Percentiles rank a stretch among this genome's conserved stretches.
These are phyloP conservation scores for Peribolospora kevripleyi DNA, from an alignment of 768 basidiomycete genomes.

Conservation along the genomic window DNA sequence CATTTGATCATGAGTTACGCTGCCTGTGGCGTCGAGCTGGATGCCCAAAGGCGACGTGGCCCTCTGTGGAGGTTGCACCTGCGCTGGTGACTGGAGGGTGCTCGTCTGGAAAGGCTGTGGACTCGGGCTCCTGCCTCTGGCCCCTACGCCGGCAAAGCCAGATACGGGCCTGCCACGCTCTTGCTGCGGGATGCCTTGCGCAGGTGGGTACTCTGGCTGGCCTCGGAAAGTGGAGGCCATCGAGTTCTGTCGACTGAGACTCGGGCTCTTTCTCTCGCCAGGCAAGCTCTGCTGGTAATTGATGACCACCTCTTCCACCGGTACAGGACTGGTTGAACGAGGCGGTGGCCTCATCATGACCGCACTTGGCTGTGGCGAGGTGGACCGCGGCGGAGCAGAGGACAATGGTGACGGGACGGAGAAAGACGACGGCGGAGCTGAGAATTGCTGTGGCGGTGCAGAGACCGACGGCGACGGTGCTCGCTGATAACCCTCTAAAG, in stretches of 20 bases:
- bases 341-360: slow-evolving; percentile 12
- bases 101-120: slow-evolving; percentile 2
- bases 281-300: slow-evolving; percentile 69
- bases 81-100: slow-evolving; percentile 15
- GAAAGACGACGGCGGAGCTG: not conserved
- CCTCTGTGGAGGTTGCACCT: slow-evolving; percentile 20
- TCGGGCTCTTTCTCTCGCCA: slow-evolving; percentile 31
- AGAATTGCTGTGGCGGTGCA: no score
- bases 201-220: not conserved
- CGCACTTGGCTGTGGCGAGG: slow-evolving; percentile 15
- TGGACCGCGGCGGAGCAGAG: slow-evolving; percentile 1
- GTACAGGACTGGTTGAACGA: slow-evolving; percentile 13
- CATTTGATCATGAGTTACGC: slow-evolving; percentile 59
- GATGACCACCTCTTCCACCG: slow-evolving; percentile 45
- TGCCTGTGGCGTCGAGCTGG: slow-evolving; percentile 49
- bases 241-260: slow-evolving; percentile 5
- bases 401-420: not conserved
- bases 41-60: slow-evolving; percentile 53
- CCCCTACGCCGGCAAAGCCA: not conserved
- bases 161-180: no score
- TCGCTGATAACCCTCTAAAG: no score
- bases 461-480: no score
- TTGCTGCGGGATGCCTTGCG: not conserved
- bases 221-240: slow-evolving; percentile 1
- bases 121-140: slow-evolving; percentile 18